Evolutionary conservation across 1,139 yeast species (phyloP).

Genomic region (Debaryomyces subglobosus): DNA sequence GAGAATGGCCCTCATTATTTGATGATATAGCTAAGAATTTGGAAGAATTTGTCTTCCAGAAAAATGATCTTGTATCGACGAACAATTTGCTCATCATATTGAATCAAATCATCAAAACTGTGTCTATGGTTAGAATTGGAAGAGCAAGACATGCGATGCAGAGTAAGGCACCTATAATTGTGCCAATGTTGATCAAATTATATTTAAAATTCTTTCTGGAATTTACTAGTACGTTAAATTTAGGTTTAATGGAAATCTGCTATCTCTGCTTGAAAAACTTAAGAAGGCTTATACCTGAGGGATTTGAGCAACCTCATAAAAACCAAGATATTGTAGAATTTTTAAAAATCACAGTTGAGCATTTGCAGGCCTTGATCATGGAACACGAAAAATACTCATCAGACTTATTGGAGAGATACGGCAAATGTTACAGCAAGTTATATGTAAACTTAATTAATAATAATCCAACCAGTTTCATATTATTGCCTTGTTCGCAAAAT

Average conservation of each 20-base stretch:
- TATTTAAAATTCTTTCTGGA: conserved; percentile 61
- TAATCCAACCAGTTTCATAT: conserved; percentile 73
- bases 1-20: conserved; percentile 80
- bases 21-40: conserved; percentile 53
- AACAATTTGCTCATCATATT: conserved; percentile 67
- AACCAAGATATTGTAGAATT: conserved; percentile 63
- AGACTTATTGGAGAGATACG: conserved; percentile 68
- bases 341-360: conserved; percentile 57
- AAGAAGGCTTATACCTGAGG: conserved; percentile 75
- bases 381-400: conserved; percentile 57
- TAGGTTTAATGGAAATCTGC: conserved; percentile 65
- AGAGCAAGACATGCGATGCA: conserved; percentile 80
- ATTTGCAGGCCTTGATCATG: conserved; percentile 58
- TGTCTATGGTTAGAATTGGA: conserved; percentile 81
- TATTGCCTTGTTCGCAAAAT: conserved; percentile 65
- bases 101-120: conserved; percentile 74
- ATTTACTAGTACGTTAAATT: conserved; percentile 56
- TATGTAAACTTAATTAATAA: conserved; percentile 57
- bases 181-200: conserved; percentile 59
- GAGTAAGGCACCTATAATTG: conserved; percentile 62
- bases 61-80: conserved; percentile 52
- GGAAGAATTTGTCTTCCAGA: conserved; percentile 49
- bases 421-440: conserved; percentile 76
- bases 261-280: conserved; percentile 76
- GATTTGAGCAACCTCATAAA: conserved; percentile 69